Evolutionary conservation across 192 early-diverging fungal species (phyloP).

Genomic region (Phycomyces blakesleeanus): DNA sequence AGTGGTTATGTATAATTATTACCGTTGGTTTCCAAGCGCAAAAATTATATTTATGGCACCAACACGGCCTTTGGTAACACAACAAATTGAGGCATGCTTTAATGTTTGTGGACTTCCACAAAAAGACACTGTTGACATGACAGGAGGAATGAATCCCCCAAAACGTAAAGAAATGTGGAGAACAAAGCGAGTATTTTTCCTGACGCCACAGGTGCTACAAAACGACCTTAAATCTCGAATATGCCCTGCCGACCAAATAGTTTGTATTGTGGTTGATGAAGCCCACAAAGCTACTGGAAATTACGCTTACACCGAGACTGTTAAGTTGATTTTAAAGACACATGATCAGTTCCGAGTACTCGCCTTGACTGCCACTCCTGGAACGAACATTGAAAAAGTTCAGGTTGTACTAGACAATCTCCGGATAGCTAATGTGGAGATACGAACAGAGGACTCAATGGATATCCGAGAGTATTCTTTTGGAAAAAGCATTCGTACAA

Average conservation of each 20-base stretch:
- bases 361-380: constrained; percentile 87
- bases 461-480: constrained; percentile 77
- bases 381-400: constrained; percentile 64
- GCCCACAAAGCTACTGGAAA: constrained; percentile 86
- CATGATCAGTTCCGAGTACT: constrained; percentile 67
- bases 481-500: constrained; percentile 59
- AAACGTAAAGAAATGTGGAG: constrained; percentile 57
- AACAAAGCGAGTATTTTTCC: constrained; percentile 72
- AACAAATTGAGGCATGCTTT: constrained; percentile 87
- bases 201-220: constrained; percentile 84
- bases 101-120: constrained; percentile 76
- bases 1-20: constrained; percentile 89
- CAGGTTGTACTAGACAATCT: constrained; percentile 73
- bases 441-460: constrained; percentile 84
- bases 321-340: constrained; percentile 50
- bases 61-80: constrained; percentile 85
- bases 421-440: constrained; percentile 73
- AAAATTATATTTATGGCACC: constrained; percentile 90
- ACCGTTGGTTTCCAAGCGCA: constrained; percentile 85
- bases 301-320: constrained; percentile 76
- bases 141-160: constrained; percentile 50
- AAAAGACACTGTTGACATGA: constrained; percentile 58
- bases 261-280: constrained; percentile 83
- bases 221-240: constrained; percentile 74
- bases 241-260: constrained; percentile 63